Percentiles rank a stretch among this genome's conserved stretches.
Conservation (phyloP, 495 filamentous ascomycete genomes). For the Penicillium lividum region DNA sequence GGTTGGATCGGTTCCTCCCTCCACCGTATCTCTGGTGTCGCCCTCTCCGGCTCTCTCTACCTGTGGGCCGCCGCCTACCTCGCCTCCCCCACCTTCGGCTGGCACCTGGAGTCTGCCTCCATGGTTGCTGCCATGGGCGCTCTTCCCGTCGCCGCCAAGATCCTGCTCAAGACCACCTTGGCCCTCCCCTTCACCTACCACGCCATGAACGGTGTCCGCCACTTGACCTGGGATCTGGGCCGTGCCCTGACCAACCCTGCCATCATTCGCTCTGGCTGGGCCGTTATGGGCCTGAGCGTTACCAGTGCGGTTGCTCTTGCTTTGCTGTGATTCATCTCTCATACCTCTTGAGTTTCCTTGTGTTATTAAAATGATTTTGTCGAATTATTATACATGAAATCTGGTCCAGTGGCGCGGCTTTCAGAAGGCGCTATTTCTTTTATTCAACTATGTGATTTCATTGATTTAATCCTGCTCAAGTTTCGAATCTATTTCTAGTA, state of each 20-base stretch:
- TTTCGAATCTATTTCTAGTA: neutral
- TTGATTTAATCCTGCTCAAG: conserved; percentile 5
- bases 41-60: conserved; percentile 77
- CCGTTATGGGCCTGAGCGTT: conserved; percentile 66
- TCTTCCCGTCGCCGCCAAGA: conserved; percentile 68
- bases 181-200: conserved; percentile 90
- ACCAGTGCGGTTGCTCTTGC: conserved; percentile 64
- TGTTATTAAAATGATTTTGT: conserved; percentile 43
- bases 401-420: conserved; percentile 23
- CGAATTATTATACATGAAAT: conserved; percentile 29
- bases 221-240: conserved; percentile 84
- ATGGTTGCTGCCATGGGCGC: conserved; percentile 76
- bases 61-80: conserved; percentile 82
- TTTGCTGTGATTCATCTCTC: conserved; percentile 42
- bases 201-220: conserved; percentile 80
- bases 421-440: conserved; percentile 26
- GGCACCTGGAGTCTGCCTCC: conserved; percentile 79
- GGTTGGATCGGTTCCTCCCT: conserved; percentile 75
- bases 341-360: conserved; percentile 35
- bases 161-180: conserved; percentile 67
- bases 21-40: conserved; percentile 78
- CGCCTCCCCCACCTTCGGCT: conserved; percentile 74
- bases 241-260: conserved; percentile 64
- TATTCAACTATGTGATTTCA: conserved; percentile 10
- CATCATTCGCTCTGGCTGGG: conserved; percentile 75